Evolutionary conservation across 768 basidiomycete species (phyloP), one percentile per base, ranked within the genome.

Genomic region (Hericium rajendrae): DNA sequence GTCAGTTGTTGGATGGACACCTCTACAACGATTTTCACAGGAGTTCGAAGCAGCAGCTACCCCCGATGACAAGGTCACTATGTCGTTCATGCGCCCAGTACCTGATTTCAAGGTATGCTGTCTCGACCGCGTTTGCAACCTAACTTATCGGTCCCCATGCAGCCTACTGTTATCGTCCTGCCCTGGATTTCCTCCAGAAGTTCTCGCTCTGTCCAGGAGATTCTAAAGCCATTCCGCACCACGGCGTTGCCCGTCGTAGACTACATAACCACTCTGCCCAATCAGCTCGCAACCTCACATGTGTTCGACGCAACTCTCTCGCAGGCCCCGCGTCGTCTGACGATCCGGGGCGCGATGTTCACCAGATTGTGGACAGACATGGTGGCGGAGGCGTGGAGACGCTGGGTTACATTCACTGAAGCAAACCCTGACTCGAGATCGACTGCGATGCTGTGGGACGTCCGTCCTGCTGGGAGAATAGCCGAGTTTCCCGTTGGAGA

Each of bases 291-390:
- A 4, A n/a, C 60, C 51, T 62, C 64, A 37, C 64, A 65, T 43
- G 61, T 48, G 3, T 59, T 61, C 4, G 64, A 65, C 53, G 58
- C 53, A 6, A 24, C 55, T n/a, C 51, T 62, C 28, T 55, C 55
- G 4, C 11, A 11, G 24, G 57, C 59, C 10, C 61, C 63, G 8
- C 51, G 48, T 41, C 61, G 61, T 18, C 59, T 64, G 28, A 38
- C 53, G 43, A 64, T 64, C 38, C 59, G 63, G 24, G 63, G 63
- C 9, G 57, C 61, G 16, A 48, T 60, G 32, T 56, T 57, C 54
- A 38, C 57, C 20, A 60, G 62, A 43, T 53, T 62, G 43, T 60
- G 18, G 53, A 59, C 60, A 0, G 59, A 59, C 46, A 49, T 64
- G 4, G 38, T 64, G 15, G 43, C 20, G 9, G 43, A 20, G 15